These are phyloP conservation scores for Verticillium albo-atrum DNA, from an alignment of 2,329 filamentous ascomycete species.

Conservation along the genomic window DNA sequence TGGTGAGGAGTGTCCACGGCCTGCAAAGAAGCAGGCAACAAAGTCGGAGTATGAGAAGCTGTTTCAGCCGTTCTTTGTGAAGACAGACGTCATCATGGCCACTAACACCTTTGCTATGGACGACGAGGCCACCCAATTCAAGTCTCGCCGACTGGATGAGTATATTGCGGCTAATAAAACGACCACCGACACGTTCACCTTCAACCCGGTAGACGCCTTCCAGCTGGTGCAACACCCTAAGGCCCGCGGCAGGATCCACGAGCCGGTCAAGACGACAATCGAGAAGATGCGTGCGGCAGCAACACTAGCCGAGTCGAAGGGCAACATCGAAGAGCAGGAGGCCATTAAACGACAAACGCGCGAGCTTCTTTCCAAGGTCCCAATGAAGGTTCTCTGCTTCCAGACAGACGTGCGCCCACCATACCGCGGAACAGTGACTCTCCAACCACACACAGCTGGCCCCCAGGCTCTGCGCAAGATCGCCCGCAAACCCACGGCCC, in stretches of 20 bases:
- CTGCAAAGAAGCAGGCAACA: conserved; percentile 15
- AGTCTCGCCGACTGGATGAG: conserved; percentile 47
- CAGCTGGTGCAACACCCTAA: conserved; percentile 32
- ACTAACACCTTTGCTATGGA: conserved; percentile 54
- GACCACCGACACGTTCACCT: conserved; percentile 27
- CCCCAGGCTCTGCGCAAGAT: conserved; percentile 42
- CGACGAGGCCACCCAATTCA: conserved; percentile 46
- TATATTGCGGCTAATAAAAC: conserved; percentile 40
- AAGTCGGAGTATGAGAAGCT: conserved; percentile 58
- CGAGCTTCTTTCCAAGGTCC: conserved; percentile 44
- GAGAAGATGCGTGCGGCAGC: conserved; percentile 45
- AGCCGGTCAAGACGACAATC: conserved; percentile 59
- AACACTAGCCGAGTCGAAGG: conserved; percentile 28
- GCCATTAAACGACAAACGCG: conserved; percentile 27
- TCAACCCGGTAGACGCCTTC: conserved; percentile 43
- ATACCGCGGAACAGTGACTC: conserved; percentile 71
- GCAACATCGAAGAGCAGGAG: conserved; percentile 28
- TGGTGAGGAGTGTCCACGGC: neutral
- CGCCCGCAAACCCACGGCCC: conserved; percentile 48
- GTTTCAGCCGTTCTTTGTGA: conserved; percentile 80
- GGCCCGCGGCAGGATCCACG: conserved; percentile 41
- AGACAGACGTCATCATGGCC: conserved; percentile 69
- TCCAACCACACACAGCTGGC: conserved; percentile 42
- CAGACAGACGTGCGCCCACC: conserved; percentile 62
- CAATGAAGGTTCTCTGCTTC: conserved; percentile 60